A percentile compares a stretch with the other conserved stretches of the same genome.
Conservation (phyloP, 768 basidiomycete species). For the Kondoa malvinella region DNA sequence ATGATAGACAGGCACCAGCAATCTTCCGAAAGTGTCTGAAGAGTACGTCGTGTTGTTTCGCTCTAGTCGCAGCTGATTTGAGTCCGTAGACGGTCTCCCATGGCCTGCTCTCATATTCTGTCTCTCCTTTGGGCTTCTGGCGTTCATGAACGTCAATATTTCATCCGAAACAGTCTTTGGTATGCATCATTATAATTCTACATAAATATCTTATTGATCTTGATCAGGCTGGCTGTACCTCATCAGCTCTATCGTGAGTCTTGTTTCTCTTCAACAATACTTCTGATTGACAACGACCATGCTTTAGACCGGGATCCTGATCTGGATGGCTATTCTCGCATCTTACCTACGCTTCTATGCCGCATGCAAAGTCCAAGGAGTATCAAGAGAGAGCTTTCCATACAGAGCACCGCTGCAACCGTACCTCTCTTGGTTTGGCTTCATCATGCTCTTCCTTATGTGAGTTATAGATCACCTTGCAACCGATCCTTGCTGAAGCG, state of each 20-base stretch:
- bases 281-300: no score
- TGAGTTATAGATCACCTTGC: background rate
- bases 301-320: conserved; percentile 1
- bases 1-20: background rate
- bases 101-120: conserved; percentile 26
- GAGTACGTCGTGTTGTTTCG: background rate
- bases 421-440: conserved; percentile 30
- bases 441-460: conserved; percentile 29
- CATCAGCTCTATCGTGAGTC: background rate
- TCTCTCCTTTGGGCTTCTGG: background rate
- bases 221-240: conserved; percentile 10
- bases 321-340: background rate
- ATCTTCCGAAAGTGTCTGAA: background rate
- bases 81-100: conserved; percentile 7
- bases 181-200: conserved; percentile 14
- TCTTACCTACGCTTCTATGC: conserved; percentile 24
- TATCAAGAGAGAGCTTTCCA: conserved; percentile 29
- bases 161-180: background rate
- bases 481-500: conserved; percentile 11
- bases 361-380: conserved; percentile 31
- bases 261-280: background rate
- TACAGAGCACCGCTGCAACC: conserved; percentile 33
- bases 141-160: background rate
- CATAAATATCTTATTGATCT: conserved; percentile 16
- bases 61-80: background rate